These are phyloP conservation scores for Agrocybe praecox DNA, from an alignment of 768 basidiomycete genomes.

Conservation along the genomic window DNA sequence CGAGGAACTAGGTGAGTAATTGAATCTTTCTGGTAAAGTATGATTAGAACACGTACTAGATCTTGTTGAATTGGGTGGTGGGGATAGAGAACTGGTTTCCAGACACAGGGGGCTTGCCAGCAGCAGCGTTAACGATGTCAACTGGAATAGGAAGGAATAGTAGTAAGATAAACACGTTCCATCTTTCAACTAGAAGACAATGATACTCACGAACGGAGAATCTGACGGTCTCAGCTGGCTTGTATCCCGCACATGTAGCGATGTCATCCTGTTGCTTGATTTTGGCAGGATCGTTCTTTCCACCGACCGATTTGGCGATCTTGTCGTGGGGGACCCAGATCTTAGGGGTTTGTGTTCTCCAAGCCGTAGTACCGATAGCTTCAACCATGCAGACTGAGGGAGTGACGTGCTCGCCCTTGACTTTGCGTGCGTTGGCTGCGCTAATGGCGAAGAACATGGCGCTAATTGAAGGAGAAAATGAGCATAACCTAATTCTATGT, in stretches of 20 bases:
- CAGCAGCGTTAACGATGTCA: neutral
- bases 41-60: neutral
- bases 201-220: neutral
- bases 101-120: neutral
- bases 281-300: neutral
- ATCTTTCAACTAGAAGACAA: neutral
- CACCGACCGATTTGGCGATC: neutral
- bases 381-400: neutral
- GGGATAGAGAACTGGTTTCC: neutral
- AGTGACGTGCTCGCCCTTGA: neutral
- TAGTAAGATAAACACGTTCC: neutral
- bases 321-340: neutral
- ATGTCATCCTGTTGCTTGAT: neutral
- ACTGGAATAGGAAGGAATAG: neutral
- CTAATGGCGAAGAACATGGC: slow-evolving; percentile 1
- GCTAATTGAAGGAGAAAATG: neutral
- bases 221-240: neutral
- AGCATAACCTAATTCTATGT: too few relatives aligned
- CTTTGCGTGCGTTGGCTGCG: neutral
- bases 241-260: neutral
- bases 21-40: neutral
- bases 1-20: neutral
- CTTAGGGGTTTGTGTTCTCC: neutral
- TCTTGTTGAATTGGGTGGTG: neutral
- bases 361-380: neutral